Evolutionary conservation across 495 filamentous ascomycete genomes (phyloP), one percentile per base, ranked within the genome.

Genomic region (Oleoguttula mirabilis): DNA sequence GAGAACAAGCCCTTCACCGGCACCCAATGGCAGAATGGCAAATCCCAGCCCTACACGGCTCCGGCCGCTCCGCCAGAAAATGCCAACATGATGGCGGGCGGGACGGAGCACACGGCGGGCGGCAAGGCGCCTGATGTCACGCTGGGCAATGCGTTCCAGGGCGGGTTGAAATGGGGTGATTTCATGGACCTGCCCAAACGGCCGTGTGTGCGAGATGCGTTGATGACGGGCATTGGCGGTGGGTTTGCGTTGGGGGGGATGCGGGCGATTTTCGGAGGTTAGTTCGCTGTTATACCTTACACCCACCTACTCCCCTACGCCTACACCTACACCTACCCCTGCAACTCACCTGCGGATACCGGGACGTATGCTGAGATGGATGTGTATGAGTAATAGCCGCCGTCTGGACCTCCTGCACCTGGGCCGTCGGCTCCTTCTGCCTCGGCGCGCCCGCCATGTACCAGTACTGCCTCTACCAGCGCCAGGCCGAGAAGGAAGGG

Each of bases 131-230:
- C 41, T 36, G 47, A 50, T 10, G 54, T 51, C 20, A 45, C 27
- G 1, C 50, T 93, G 31, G 62, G 65, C 7, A 79, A 87, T 12
- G 83, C 74, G 0, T 57, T 82, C 17, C 31, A 21, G 11, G 72
- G 75, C 30, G 72, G 71, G 16, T 75, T 94, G 36, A 73, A 71
- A 12, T 38, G 76, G 7, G 64, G 76, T 35, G 82, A 94, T 56
- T 79, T 87, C 41, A 66, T 75, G 20, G 71, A 74, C 8, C 70
- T 94, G 43, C 77, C 88, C 60, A 79, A 80, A 55, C 68, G 75
- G 47, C 90, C 88, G 15, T 95, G 90, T 62, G 79, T 82, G 3
- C 75, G 88, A 21, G 79, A 90, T 51, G 76, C 83, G 12, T 63
- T 94, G 42, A 62, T 96, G 55, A 76, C 78, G 1, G 90, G 87